Evolutionary conservation across 225 moss, liverwort and hornwort genomes (phyloP).

Genomic region (Takakia lepidozioides): DNA sequence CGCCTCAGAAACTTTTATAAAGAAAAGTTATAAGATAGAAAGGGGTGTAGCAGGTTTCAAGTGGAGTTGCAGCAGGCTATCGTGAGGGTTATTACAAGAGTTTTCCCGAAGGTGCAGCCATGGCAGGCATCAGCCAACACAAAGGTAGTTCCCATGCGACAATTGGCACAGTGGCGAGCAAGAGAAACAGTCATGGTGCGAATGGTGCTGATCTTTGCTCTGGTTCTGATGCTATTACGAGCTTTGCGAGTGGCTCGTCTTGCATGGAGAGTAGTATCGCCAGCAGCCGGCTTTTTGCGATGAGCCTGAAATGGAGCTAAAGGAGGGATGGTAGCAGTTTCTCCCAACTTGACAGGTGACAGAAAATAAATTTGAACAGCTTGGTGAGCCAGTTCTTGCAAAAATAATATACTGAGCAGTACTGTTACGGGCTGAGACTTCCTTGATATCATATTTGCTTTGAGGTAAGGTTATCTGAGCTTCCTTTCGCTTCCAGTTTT

Average conservation of each 20-base stretch:
- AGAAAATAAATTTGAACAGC: too few species aligned
- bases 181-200: conserved; percentile 43
- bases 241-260: conserved; percentile 37
- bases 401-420: too few species aligned
- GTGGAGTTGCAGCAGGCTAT: conserved; percentile 55
- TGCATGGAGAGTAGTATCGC: conserved; percentile 18
- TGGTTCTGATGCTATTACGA: conserved; percentile 31
- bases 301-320: too few species aligned
- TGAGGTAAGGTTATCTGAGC: too few species aligned
- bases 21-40: not conserved
- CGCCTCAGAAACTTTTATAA: too few species aligned
- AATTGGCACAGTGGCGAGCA: conserved; percentile 35
- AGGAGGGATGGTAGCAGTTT: too few species aligned
- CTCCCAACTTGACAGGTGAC: too few species aligned
- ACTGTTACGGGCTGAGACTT: too few species aligned
- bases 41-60: conserved; percentile 38
- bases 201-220: conserved; percentile 29
- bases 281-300: conserved; percentile 12
- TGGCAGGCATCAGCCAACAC: conserved; percentile 58
- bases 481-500: too few species aligned
- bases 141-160: conserved; percentile 26
- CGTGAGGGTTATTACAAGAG: conserved; percentile 32
- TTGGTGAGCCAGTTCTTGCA: too few species aligned
- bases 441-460: too few species aligned
- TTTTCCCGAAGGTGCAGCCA: conserved; percentile 39